Base-by-base conservation (phyloP, 305 asterid species). In the Solanum chacoense region DNA sequence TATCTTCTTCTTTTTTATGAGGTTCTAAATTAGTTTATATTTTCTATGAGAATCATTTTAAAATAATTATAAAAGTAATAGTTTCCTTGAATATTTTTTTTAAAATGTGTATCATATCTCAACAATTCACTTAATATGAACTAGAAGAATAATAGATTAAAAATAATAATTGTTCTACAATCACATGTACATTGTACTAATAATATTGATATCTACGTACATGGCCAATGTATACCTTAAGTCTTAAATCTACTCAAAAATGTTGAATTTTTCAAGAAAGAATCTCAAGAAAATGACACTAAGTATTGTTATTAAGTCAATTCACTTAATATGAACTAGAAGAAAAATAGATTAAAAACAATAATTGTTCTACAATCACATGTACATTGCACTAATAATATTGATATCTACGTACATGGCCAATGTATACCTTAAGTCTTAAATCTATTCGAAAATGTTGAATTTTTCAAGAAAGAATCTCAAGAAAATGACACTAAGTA, bases 81-180 rank as follows among this genome's bases (percentile, higher is more conserved):
- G 1, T 2, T 55, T 55, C 24, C 65, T 55, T 55, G n/a, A 55
- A 16, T 55, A 6, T 18, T 0, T 2, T 6, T 2, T 0, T 0
- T 0, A 2, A 50, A 14, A 55, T 55, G 0, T 55, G 11, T 59
- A 3, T 59, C 2, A 59, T 59, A 59, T 18, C 26, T 8, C 24
- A 59, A 59, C 11, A 59, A 59, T 20, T 55, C 67, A 4, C 50
- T 40, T 40, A 40, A 45, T 45, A 45, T 45, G 8, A 50, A 50
- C 8, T 50, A 14, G 8, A 50, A 50, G 1, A 50, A 50, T 50
- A 6, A 50, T 6, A 50, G 9, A 7, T 50, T 50, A 18, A 55
- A 72, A 72, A 72, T 0, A 28, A 72, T 29, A 28, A 7, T 72
- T 72, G 5, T 32, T 74, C 14, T 74, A 4, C 26, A 72, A 72